These are phyloP conservation scores for Cladosporium sp. DNA, from an alignment of 2,329 filamentous ascomycete species.

Conservation along the genomic window DNA sequence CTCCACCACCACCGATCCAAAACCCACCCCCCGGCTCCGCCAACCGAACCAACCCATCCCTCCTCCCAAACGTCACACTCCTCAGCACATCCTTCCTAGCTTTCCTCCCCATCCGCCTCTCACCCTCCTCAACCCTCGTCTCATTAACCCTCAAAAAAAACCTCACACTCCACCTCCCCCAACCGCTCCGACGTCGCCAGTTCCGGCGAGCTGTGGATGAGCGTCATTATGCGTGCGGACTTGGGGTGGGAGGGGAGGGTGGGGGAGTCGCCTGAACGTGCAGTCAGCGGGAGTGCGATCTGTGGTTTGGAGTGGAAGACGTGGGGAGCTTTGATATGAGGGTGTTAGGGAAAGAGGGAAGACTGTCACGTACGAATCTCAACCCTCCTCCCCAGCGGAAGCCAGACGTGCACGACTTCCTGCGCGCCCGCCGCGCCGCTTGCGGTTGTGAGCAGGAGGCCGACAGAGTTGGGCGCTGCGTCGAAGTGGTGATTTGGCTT, in stretches of 20 bases:
- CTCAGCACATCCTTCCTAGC: neutral
- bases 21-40: slow-evolving; percentile 26
- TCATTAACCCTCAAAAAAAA: slow-evolving; percentile 17
- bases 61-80: slow-evolving; percentile 25
- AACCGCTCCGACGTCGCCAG: slow-evolving; percentile 22
- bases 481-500: slow-evolving; percentile 15
- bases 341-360: neutral
- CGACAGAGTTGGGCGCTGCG: slow-evolving; percentile 26
- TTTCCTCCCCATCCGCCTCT: slow-evolving; percentile 4
- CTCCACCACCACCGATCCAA: slow-evolving; percentile 29
- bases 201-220: slow-evolving; percentile 23
- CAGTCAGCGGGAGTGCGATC: no score
- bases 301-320: no score
- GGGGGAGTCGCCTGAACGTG: slow-evolving; percentile 22
- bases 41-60: slow-evolving; percentile 33
- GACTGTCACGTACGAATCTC: slow-evolving; percentile 22
- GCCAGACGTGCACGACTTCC: slow-evolving; percentile 26
- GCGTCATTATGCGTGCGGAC: slow-evolving; percentile 26
- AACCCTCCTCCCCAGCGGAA: slow-evolving; percentile 27
- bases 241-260: slow-evolving; percentile 26
- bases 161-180: slow-evolving; percentile 20
- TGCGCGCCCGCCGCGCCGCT: no score
- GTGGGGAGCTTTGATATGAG: no score
- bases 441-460: slow-evolving; percentile 25
- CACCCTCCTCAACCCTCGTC: slow-evolving; percentile 8